Evolutionary conservation across 371 early-diverging fungal genomes (phyloP).

Genomic region (Furculomyces boomerangus): DNA sequence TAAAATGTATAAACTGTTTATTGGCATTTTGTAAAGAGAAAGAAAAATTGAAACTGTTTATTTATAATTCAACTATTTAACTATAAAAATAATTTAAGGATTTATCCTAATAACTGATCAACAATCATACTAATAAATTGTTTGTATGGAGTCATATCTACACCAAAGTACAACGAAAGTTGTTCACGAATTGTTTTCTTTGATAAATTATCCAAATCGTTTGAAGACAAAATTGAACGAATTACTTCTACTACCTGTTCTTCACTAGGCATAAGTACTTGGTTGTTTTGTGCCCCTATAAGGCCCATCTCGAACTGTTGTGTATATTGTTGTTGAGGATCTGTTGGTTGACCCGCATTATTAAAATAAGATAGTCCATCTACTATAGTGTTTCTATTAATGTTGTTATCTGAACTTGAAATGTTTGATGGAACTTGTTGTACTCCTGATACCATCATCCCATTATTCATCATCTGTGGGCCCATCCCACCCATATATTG

Average conservation of each 20-base stretch:
- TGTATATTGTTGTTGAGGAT: background rate
- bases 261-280: constrained; percentile 37
- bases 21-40: background rate
- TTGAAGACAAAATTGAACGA: constrained; percentile 53
- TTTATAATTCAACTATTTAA: background rate
- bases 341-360: background rate
- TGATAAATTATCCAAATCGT: constrained; percentile 61
- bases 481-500: too few relatives aligned
- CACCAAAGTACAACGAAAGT: constrained; percentile 46
- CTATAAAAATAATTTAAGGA: background rate
- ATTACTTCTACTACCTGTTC: constrained; percentile 69
- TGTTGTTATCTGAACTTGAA: background rate
- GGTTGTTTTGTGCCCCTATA: background rate
- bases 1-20: constrained; percentile 41
- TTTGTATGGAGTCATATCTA: constrained; percentile 53
- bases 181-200: constrained; percentile 79
- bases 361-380: background rate
- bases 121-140: constrained; percentile 75
- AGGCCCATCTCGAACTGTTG: background rate
- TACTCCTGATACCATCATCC: background rate
- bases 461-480: too few relatives aligned
- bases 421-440: background rate
- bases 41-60: background rate
- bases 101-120: constrained; percentile 21
- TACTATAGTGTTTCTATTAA: background rate